phyloP scores from a whole-genome alignment of 139 green algal genomes.

The Auxenochlorella pyrenoidosa region DNA sequence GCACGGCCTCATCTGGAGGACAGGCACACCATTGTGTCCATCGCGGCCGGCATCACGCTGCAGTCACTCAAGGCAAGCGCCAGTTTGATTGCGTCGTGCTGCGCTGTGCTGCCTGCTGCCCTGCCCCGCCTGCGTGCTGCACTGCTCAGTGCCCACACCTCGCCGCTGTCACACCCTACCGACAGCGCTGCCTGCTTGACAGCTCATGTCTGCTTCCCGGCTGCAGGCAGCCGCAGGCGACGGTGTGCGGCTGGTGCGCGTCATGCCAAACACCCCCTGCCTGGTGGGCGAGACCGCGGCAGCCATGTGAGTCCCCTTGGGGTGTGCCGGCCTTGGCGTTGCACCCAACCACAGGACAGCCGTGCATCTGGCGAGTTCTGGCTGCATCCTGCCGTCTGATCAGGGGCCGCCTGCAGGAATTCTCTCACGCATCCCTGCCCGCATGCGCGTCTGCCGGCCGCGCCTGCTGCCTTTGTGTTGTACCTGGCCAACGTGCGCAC shows the following conservation, averaged over 20 bases:
- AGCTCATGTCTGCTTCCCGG: too few relatives aligned
- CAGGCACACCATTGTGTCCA: constrained; percentile 87
- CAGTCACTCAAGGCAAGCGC: constrained; percentile 26
- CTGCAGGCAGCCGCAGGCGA: constrained; percentile 69
- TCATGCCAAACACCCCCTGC: constrained; percentile 99
- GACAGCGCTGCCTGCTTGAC: too few relatives aligned
- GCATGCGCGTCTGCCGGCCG: not conserved
- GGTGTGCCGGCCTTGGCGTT: not conserved
- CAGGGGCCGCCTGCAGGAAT: too few relatives aligned
- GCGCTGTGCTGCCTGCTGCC: not conserved
- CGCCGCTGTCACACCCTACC: too few relatives aligned
- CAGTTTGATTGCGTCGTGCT: not conserved
- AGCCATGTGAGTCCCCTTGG: constrained; percentile 19
- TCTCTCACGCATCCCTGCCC: not conserved
- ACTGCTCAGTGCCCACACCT: too few relatives aligned
- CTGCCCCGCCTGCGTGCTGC: too few relatives aligned
- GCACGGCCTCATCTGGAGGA: constrained; percentile 41
- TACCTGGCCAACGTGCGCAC: not conserved
- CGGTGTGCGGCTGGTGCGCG: constrained; percentile 76
- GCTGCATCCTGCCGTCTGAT: too few relatives aligned
- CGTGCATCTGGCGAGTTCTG: not conserved
- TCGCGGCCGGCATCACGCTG: constrained; percentile 93
- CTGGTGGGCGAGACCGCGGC: constrained; percentile 90
- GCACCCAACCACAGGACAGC: not conserved
- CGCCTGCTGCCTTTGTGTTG: not conserved